Conservation (phyloP, 352 stramenopile species). For the Globisporangium recalcitrans region DNA sequence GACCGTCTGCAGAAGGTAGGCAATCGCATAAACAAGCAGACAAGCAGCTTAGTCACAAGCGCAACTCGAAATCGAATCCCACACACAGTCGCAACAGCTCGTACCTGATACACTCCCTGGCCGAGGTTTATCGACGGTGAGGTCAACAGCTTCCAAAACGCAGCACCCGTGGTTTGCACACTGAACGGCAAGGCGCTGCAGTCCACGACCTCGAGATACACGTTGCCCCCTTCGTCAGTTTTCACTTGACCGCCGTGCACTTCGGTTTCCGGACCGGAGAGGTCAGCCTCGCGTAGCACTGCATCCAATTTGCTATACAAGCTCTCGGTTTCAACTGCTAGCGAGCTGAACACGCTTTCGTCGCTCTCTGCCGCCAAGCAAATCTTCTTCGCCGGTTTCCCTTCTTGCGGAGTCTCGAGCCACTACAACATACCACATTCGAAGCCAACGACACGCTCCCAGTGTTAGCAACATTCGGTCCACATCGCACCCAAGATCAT, state of each 20-base stretch:
- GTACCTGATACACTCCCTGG: slow-evolving; percentile 4
- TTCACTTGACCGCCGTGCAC: slow-evolving; percentile 1
- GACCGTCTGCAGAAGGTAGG: background rate
- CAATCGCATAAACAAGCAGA: background rate
- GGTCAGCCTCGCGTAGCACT: background rate
- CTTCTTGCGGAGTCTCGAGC: background rate
- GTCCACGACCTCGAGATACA: slow-evolving; percentile 10
- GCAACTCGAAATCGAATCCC: too few relatives aligned
- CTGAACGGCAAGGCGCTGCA: slow-evolving; percentile 2
- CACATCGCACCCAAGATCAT: too few relatives aligned
- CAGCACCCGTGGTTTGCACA: background rate
- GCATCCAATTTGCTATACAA: background rate
- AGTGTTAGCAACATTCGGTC: background rate
- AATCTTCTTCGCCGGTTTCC: background rate
- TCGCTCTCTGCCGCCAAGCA: background rate
- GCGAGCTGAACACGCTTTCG: background rate
- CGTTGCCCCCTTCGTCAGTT: background rate
- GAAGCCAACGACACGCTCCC: too few relatives aligned
- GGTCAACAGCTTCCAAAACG: slow-evolving; percentile 9
- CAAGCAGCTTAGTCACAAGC: too few relatives aligned
- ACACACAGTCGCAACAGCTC: too few relatives aligned
- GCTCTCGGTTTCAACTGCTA: background rate
- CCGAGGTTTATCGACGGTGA: background rate
- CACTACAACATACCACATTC: background rate
- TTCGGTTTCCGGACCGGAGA: background rate